Evolutionary conservation across 139 green algal species (phyloP).

Genomic region (Axilococcus clingmanii): DNA sequence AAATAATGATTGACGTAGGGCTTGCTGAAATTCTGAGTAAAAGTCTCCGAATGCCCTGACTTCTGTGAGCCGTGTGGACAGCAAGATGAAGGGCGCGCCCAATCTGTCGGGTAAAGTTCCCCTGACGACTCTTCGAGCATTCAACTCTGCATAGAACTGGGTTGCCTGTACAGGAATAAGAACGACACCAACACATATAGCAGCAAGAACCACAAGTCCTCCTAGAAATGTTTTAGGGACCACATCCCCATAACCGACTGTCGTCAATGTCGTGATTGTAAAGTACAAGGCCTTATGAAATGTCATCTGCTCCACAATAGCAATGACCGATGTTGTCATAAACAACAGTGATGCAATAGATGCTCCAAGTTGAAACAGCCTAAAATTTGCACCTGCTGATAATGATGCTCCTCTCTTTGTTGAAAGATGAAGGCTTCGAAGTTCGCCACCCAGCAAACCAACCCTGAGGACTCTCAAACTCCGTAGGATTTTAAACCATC

Average conservation of each 20-base stretch:
- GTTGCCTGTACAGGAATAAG: conserved; percentile 64
- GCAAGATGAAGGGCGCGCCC: conserved; percentile 42
- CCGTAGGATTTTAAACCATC: conserved; percentile 65
- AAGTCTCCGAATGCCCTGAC: conserved; percentile 69
- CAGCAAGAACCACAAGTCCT: conserved; percentile 47
- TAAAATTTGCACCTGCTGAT: conserved; percentile 44
- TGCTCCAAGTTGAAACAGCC: conserved; percentile 58
- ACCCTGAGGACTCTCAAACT: conserved; percentile 62
- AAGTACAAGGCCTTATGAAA: conserved; percentile 78
- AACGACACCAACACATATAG: conserved; percentile 70
- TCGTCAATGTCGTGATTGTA: conserved; percentile 50
- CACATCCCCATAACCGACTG: conserved; percentile 58
- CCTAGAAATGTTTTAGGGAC: conserved; percentile 36
- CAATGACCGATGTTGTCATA: conserved; percentile 23
- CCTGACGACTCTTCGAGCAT: conserved; percentile 29
- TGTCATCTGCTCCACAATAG: conserved; percentile 53
- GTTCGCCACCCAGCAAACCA: conserved; percentile 49
- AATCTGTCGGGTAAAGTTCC: conserved; percentile 20
- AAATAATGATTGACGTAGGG: conserved; percentile 18
- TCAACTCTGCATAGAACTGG: conserved; percentile 56
- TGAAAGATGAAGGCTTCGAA: conserved; percentile 46
- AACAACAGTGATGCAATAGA: conserved; percentile 63
- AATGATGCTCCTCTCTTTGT: conserved; percentile 38
- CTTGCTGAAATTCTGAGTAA: conserved; percentile 49
- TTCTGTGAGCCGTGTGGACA: conserved; percentile 51